These are phyloP conservation scores for Trichoderma parareesei DNA, from an alignment of 495 filamentous ascomycete genomes.

Conservation along the genomic window DNA sequence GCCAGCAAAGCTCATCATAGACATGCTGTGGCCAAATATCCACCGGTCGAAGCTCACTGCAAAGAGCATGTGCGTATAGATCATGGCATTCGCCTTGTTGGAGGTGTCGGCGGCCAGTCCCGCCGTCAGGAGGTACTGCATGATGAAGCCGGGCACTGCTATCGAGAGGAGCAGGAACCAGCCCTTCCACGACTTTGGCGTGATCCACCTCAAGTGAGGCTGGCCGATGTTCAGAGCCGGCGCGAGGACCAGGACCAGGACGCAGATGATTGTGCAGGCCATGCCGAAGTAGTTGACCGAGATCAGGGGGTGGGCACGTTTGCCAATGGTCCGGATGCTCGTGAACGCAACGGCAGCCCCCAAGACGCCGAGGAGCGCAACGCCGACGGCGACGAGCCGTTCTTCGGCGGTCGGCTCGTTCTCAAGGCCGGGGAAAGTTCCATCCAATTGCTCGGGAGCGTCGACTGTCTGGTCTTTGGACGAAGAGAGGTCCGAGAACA, in stretches of 20 bases:
- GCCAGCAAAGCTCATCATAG: slow-evolving; percentile 57
- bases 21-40: slow-evolving; percentile 66
- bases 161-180: slow-evolving; percentile 65
- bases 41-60: slow-evolving; percentile 74
- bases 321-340: slow-evolving; percentile 76
- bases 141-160: slow-evolving; percentile 68
- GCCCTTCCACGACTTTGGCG: slow-evolving; percentile 54
- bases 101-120: slow-evolving; percentile 62
- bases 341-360: slow-evolving; percentile 73
- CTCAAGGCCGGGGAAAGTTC: slow-evolving; percentile 18
- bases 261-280: slow-evolving; percentile 60
- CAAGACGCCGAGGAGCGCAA: slow-evolving; percentile 72
- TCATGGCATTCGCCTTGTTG: slow-evolving; percentile 76
- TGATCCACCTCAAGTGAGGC: slow-evolving; percentile 48
- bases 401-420: slow-evolving; percentile 50
- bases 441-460: slow-evolving; percentile 24
- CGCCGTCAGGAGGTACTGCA: slow-evolving; percentile 82
- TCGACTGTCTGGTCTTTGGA: slow-evolving; percentile 16
- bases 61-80: slow-evolving; percentile 90
- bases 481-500: slow-evolving; percentile 32
- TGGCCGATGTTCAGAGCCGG: slow-evolving; percentile 37
- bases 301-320: slow-evolving; percentile 74
- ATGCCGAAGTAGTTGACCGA: slow-evolving; percentile 79
- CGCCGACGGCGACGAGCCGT: slow-evolving; percentile 61
- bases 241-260: slow-evolving; percentile 44